phyloP scores from a whole-genome alignment of 805 yeast genomes.

The Aciculoconidium aculeatum region DNA sequence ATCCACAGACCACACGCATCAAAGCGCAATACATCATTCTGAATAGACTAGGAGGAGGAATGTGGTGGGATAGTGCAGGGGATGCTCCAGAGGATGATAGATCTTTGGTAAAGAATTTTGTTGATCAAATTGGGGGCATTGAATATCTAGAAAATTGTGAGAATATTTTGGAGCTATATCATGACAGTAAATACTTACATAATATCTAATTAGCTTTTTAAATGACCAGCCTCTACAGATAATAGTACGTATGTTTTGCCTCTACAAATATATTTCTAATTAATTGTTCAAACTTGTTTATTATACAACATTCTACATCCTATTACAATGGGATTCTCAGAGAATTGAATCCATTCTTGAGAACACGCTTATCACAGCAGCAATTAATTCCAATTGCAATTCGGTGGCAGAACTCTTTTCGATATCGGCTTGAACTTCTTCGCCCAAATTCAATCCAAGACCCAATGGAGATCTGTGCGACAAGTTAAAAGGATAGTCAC shows the following conservation, averaged over 20 bases:
- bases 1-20: conserved; percentile 38
- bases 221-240: no score
- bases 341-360: conserved; percentile 88
- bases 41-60: conserved; percentile 66
- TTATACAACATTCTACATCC: no score
- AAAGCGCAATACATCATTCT: conserved; percentile 57
- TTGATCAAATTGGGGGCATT: conserved; percentile 28
- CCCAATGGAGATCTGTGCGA: conserved; percentile 56
- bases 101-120: conserved; percentile 44
- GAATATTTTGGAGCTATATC: conserved; percentile 13
- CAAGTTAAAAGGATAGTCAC: conserved; percentile 76
- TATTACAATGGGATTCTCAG: no score
- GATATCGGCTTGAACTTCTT: conserved; percentile 48
- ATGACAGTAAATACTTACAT: conserved; percentile 11
- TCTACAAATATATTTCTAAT: not conserved
- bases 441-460: conserved; percentile 62
- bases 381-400: conserved; percentile 78
- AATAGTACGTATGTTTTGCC: not conserved
- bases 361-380: conserved; percentile 87
- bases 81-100: conserved; percentile 37
- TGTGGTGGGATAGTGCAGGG: conserved; percentile 95
- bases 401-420: conserved; percentile 47
- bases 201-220: no score
- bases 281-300: conserved; percentile 2
- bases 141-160: conserved; percentile 11